These are phyloP conservation scores for Russula ochroleuca DNA, from an alignment of 768 basidiomycete genomes.

Conservation along the genomic window DNA sequence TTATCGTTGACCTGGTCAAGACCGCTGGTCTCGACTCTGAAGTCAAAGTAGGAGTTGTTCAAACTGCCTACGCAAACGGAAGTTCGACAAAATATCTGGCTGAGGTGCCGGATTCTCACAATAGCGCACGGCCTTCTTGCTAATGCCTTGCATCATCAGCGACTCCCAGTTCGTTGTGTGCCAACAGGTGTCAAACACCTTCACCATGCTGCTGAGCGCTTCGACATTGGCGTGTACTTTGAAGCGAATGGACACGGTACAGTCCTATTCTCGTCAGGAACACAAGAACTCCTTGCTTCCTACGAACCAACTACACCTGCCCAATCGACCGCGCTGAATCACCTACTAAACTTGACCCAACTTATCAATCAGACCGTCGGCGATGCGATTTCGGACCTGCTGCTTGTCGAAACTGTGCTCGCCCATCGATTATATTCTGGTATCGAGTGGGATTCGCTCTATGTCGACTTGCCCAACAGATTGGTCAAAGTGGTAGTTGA, in stretches of 20 bases:
- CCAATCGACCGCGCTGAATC: constrained; percentile 72
- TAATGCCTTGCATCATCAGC: constrained; percentile 41
- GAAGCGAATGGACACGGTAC: constrained; percentile 99
- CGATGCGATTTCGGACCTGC: constrained; percentile 92
- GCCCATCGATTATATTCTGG: constrained; percentile 82
- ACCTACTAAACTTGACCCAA: constrained; percentile 71
- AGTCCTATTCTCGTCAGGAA: constrained; percentile 82
- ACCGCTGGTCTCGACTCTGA: constrained; percentile 72
- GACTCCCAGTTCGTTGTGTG: constrained; percentile 91
- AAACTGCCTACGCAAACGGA: constrained; percentile 98
- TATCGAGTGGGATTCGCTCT: constrained; percentile 87
- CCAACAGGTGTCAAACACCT: constrained; percentile 97
- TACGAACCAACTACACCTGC: constrained; percentile 77
- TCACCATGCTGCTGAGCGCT: constrained; percentile 94
- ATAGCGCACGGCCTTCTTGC: neutral
- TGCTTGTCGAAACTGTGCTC: constrained; percentile 90
- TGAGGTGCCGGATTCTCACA: constrained; percentile 46
- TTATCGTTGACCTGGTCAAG: constrained; percentile 86
- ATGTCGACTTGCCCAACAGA: constrained; percentile 90
- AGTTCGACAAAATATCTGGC: constrained; percentile 90
- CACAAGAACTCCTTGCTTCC: constrained; percentile 54
- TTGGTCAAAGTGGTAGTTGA: constrained; percentile 88
- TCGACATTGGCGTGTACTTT: constrained; percentile 96
- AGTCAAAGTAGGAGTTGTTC: constrained; percentile 89
- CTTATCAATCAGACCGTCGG: constrained; percentile 98